Evolutionary conservation across 306 rosid species (phyloP).

Genomic region (Quercus mongolica): DNA sequence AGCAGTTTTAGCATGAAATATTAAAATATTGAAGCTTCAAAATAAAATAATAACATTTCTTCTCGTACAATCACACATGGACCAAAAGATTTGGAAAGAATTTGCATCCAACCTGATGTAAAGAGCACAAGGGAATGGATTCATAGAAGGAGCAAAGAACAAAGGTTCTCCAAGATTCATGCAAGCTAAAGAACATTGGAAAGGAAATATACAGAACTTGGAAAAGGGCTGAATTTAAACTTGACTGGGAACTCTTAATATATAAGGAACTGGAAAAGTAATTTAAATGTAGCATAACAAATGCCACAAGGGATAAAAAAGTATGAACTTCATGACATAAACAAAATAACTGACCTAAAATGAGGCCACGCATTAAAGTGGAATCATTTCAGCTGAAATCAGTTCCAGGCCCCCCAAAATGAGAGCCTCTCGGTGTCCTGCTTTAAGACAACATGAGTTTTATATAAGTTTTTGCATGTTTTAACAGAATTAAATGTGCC

Average conservation of each 20-base stretch:
- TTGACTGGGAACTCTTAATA: slow-evolving; percentile 30
- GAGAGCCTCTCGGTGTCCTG: slow-evolving; percentile 75
- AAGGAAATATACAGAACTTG: neutral
- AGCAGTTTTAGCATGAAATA: neutral
- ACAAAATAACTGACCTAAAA: slow-evolving; percentile 75
- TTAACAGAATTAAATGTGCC: slow-evolving; percentile 44
- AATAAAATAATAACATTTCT: neutral
- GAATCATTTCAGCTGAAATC: slow-evolving; percentile 72
- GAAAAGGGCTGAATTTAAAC: slow-evolving; percentile 8
- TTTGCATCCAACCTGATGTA: slow-evolving; percentile 4
- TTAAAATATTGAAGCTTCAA: neutral
- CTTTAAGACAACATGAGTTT: slow-evolving; percentile 66
- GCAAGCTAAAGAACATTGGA: slow-evolving; percentile 6
- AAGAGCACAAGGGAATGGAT: slow-evolving; percentile 11
- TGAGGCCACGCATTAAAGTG: slow-evolving; percentile 74
- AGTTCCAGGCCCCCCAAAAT: slow-evolving; percentile 66
- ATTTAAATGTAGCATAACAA: slow-evolving; percentile 46
- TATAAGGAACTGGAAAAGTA: slow-evolving; percentile 40
- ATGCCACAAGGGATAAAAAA: slow-evolving; percentile 46
- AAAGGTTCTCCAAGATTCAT: slow-evolving; percentile 4
- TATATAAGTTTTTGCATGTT: slow-evolving; percentile 51
- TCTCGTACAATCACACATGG: neutral
- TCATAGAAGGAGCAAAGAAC: slow-evolving; percentile 8
- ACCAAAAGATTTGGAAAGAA: slow-evolving; percentile 6
- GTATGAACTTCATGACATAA: slow-evolving; percentile 45